A percentile compares a stretch with the other conserved stretches of the same genome.
Conservation (phyloP, 2,329 filamentous ascomycete species). For the Apiospora hydei region DNA sequence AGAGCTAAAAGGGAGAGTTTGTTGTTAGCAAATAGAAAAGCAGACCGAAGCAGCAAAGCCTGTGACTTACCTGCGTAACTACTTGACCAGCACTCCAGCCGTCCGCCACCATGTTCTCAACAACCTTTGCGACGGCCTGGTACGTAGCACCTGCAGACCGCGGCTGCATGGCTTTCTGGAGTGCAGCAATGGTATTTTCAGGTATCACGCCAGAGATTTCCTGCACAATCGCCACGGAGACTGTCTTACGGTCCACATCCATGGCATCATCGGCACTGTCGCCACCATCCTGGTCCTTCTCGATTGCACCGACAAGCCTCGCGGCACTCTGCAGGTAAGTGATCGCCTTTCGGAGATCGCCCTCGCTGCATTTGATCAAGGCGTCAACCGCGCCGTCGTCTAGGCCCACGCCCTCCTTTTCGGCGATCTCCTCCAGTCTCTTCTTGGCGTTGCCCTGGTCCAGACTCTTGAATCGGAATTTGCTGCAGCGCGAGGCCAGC, state of each 20-base stretch:
- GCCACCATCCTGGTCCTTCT: constrained; percentile 53
- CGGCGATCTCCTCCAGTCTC: constrained; percentile 83
- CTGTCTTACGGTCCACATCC: constrained; percentile 67
- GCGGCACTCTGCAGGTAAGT: constrained; percentile 97
- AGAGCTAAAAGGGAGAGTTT: constrained; percentile 61
- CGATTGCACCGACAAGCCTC: constrained; percentile 76
- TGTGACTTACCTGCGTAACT: constrained; percentile 71
- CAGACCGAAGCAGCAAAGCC: background rate
- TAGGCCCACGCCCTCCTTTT: constrained; percentile 76
- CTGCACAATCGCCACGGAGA: constrained; percentile 83
- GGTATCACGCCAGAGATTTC: constrained; percentile 98
- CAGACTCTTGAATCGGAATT: constrained; percentile 97
- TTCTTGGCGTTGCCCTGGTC: constrained; percentile 84
- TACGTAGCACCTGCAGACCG: constrained; percentile 71
- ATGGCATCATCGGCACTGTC: constrained; percentile 57
- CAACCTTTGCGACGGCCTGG: constrained; percentile 75
- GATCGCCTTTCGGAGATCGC: constrained; percentile 94
- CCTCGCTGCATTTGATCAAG: constrained; percentile 87
- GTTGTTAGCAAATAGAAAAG: constrained; percentile 22
- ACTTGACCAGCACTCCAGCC: constrained; percentile 96
- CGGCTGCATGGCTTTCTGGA: constrained; percentile 81
- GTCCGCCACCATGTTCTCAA: constrained; percentile 92
- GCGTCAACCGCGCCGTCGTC: constrained; percentile 83
- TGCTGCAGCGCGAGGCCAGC: constrained; percentile 89
- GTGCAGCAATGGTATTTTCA: constrained; percentile 69